Evolutionary conservation across 208 protist genomes (phyloP).

Genomic region (Leptomonas seymouri): DNA sequence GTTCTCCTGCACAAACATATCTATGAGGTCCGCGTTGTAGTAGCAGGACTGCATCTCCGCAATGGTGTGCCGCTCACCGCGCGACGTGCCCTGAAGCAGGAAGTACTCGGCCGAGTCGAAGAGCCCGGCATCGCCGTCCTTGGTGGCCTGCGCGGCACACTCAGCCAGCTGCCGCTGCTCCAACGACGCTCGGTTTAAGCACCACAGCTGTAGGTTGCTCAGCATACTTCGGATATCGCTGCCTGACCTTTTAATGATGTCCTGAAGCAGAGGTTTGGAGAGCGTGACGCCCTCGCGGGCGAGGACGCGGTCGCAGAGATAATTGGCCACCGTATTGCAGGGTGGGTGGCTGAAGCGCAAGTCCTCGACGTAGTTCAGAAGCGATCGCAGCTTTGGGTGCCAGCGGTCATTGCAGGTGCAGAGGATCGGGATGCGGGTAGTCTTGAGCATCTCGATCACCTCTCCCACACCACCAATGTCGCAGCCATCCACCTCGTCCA

Average conservation of each 20-base stretch:
- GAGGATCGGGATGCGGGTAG: constrained; percentile 95
- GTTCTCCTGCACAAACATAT: constrained; percentile 96
- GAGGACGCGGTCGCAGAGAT: constrained; percentile 87
- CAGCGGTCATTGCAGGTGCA: constrained; percentile 99
- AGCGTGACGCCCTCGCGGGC: constrained; percentile 91
- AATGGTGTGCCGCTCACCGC: constrained; percentile 60
- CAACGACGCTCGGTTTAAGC: constrained; percentile 47
- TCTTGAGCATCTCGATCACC: constrained; percentile 96
- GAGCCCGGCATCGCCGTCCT: constrained; percentile 91
- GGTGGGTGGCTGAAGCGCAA: constrained; percentile 93
- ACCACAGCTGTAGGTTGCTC: constrained; percentile 97
- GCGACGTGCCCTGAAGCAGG: constrained; percentile 72
- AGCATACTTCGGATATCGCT: constrained; percentile 97
- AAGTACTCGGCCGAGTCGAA: constrained; percentile 93
- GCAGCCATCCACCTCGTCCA: constrained; percentile 99
- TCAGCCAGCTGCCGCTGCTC: constrained; percentile 68
- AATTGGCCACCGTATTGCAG: constrained; percentile 87
- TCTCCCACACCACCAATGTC: constrained; percentile 98
- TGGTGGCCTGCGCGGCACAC: constrained; percentile 75
- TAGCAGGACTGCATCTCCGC: constrained; percentile 86
- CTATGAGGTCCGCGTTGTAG: constrained; percentile 93
- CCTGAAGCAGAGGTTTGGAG: constrained; percentile 83
- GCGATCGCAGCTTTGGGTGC: constrained; percentile 91
- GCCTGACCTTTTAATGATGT: constrained; percentile 88
- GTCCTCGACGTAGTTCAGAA: constrained; percentile 96